Evolutionary conservation across 2,329 filamentous ascomycete species (phyloP).

Genomic region (Xylariomycetidae sp.): DNA sequence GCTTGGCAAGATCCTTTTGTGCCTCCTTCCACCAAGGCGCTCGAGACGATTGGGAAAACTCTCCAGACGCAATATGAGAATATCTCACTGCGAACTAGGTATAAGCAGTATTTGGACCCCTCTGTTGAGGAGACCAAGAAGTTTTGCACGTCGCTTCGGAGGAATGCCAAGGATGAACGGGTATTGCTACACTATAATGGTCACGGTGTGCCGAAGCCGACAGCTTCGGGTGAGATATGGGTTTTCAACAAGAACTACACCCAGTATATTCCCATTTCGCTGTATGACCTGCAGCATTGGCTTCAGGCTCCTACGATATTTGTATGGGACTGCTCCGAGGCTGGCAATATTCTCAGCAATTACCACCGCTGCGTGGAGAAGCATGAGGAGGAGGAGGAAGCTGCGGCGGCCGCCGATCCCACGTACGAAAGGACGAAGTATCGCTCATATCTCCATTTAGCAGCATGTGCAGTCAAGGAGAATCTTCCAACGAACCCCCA

Average conservation of each 20-base stretch:
- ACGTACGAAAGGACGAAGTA: conserved; percentile 74
- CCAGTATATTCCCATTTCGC: conserved; percentile 93
- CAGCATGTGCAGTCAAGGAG: conserved; percentile 85
- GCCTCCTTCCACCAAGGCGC: conserved; percentile 73
- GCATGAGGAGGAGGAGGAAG: conserved; percentile 83
- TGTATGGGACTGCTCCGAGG: conserved; percentile 96
- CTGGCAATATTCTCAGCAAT: conserved; percentile 90
- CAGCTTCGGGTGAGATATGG: conserved; percentile 95
- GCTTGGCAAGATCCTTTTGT: conserved; percentile 93
- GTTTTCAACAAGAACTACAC: conserved; percentile 99
- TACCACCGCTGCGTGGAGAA: conserved; percentile 94
- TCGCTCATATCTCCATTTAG: conserved; percentile 76
- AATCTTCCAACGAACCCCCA: conserved; percentile 92
- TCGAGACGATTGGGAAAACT: conserved; percentile 93
- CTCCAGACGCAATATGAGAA: conserved; percentile 97
- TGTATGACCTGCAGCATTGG: conserved; percentile 95
- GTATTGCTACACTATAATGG: conserved; percentile 99
- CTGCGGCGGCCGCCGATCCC: conserved; percentile 70
- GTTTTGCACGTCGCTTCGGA: conserved; percentile 82
- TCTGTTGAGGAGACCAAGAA: conserved; percentile 97
- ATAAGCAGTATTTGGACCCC: conserved; percentile 94
- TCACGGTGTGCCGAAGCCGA: conserved; percentile 93
- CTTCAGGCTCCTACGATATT: conserved; percentile 92
- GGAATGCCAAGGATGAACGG: conserved; percentile 92
- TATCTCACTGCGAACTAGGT: conserved; percentile 88